phyloP scores from a whole-genome alignment of 2,329 filamentous ascomycete genomes.

The Trichoderma aggressivum region DNA sequence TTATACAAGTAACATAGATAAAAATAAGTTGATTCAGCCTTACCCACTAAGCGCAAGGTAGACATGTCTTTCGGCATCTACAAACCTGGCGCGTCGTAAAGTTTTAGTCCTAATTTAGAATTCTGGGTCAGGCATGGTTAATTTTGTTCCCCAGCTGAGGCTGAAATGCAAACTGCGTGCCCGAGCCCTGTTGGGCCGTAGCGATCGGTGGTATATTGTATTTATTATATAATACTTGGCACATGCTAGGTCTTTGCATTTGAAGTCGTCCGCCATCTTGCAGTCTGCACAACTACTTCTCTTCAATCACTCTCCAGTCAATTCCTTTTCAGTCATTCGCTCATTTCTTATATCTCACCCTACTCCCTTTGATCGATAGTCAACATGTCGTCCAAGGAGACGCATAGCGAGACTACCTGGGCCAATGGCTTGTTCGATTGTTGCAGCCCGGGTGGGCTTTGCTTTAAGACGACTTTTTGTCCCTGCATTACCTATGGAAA shows the following conservation, averaged over 20 bases:
- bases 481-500: slow-evolving; percentile 49
- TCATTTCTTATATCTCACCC: neutral
- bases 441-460: slow-evolving; percentile 43
- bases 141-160: neutral
- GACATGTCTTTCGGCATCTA: neutral
- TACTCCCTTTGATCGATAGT: neutral
- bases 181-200: neutral
- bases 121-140: neutral
- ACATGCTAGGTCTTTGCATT: neutral
- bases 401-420: slow-evolving; percentile 39
- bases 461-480: slow-evolving; percentile 42
- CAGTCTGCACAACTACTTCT: neutral
- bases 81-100: neutral
- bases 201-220: neutral
- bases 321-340: neutral
- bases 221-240: neutral
- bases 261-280: neutral
- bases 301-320: neutral
- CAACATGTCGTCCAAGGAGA: neutral
- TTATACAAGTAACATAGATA: neutral
- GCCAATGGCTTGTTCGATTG: slow-evolving; percentile 42
- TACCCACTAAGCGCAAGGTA: neutral
- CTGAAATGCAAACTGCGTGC: neutral
- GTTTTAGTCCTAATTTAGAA: neutral
- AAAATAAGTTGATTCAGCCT: neutral